phyloP scores from a whole-genome alignment of 345 rosid species.

The Eucalyptus curtisii region DNA sequence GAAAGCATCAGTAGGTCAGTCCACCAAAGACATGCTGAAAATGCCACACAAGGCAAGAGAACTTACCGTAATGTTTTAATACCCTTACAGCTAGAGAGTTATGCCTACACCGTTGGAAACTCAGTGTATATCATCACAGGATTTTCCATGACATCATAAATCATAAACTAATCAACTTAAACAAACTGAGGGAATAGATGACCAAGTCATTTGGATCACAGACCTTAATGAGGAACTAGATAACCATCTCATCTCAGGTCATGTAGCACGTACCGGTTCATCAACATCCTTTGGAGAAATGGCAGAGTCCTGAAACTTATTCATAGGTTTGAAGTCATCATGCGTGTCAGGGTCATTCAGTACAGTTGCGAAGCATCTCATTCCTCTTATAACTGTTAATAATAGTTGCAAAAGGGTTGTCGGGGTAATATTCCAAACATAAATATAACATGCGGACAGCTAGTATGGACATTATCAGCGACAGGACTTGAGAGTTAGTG shows the following conservation, averaged over 20 bases:
- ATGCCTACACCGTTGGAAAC: slow-evolving; percentile 80
- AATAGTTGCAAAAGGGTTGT: background rate
- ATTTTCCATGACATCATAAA: slow-evolving; percentile 82
- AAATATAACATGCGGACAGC: too few species aligned
- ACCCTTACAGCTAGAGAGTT: slow-evolving; percentile 79
- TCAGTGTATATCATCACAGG: slow-evolving; percentile 89
- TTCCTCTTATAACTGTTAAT: slow-evolving; percentile 33
- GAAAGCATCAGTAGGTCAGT: background rate
- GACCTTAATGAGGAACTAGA: background rate
- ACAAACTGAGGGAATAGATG: background rate
- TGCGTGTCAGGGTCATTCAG: slow-evolving; percentile 80
- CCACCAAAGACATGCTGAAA: background rate
- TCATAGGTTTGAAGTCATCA: slow-evolving; percentile 70
- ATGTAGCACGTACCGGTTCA: slow-evolving; percentile 38
- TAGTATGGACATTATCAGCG: background rate
- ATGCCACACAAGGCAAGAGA: background rate
- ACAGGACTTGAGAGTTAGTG: background rate
- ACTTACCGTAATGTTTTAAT: slow-evolving; percentile 63
- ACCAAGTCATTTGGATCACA: background rate
- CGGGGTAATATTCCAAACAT: too few species aligned
- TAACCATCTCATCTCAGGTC: background rate
- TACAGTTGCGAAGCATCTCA: slow-evolving; percentile 31
- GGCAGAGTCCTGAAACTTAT: slow-evolving; percentile 37
- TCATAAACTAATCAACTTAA: background rate
- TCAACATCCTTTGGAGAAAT: slow-evolving; percentile 47